A percentile compares a stretch with the other conserved stretches of the same genome.
These are phyloP conservation scores for Hippophae rhamnoides DNA, from an alignment of 306 rosid genomes.

Conservation along the genomic window DNA sequence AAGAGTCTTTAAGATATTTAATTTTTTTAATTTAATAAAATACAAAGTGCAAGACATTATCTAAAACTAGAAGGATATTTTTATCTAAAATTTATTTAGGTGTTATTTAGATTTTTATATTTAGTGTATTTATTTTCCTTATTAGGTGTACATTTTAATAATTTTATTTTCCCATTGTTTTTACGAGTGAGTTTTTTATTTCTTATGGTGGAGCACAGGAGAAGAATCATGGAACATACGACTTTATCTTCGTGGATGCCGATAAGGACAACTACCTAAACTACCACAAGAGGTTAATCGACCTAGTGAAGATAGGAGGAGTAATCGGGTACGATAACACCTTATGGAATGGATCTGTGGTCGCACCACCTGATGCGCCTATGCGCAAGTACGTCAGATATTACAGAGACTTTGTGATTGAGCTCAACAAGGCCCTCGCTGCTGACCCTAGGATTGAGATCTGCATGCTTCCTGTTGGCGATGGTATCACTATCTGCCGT, in stretches of 20 bases:
- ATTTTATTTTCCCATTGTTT: too few relatives aligned
- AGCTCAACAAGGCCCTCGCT: constrained; percentile 76
- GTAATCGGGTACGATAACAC: constrained; percentile 90
- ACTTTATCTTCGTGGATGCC: constrained; percentile 79
- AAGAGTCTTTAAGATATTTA: too few relatives aligned
- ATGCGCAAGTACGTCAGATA: constrained; percentile 78
- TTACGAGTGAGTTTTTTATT: too few relatives aligned
- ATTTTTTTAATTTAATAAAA: too few relatives aligned
- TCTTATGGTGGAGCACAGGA: constrained; percentile 27
- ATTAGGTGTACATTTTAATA: too few relatives aligned
- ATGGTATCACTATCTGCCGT: constrained; percentile 88
- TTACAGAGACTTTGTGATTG: constrained; percentile 74
- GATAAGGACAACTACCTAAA: constrained; percentile 92
- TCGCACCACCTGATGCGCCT: constrained; percentile 81
- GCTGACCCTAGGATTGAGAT: constrained; percentile 84
- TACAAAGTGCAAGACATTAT: too few relatives aligned
- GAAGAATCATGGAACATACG: constrained; percentile 60
- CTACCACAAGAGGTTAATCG: constrained; percentile 80
- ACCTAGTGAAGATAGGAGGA: constrained; percentile 74
- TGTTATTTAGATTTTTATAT: too few relatives aligned
- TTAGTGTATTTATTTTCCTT: too few relatives aligned
- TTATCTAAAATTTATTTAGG: too few relatives aligned
- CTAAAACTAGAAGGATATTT: too few relatives aligned
- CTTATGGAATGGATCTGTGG: constrained; percentile 88
- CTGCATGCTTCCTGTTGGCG: constrained; percentile 84